Conservation (phyloP, 768 basidiomycete genomes). For the Botryobasidium botryosum region DNA sequence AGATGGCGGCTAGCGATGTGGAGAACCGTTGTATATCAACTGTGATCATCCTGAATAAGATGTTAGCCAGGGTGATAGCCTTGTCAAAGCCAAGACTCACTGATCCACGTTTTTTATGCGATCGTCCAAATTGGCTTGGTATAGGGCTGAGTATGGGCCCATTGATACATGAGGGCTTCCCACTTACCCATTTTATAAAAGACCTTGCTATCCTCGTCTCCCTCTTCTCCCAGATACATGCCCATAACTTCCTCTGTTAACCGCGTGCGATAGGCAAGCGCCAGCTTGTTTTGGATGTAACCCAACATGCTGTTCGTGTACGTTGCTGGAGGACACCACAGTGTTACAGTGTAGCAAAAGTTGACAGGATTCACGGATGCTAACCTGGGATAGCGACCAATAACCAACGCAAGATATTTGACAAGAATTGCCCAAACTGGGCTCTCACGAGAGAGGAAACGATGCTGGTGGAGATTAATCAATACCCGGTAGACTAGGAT, state of each 20-base stretch:
- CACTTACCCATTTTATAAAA: conserved; percentile 81
- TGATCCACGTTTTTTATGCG: conserved; percentile 93
- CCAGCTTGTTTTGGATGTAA: conserved; percentile 85
- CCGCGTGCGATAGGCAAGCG: conserved; percentile 74
- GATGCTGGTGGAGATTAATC: conserved; percentile 36
- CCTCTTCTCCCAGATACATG: conserved; percentile 64
- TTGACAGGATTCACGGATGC: not conserved
- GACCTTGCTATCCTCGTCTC: conserved; percentile 57
- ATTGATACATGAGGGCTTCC: not conserved
- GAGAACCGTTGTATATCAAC: conserved; percentile 93
- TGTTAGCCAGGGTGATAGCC: not conserved
- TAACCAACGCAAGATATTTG: conserved; percentile 80
- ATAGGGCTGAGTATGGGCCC: too few species aligned
- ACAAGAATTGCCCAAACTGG: conserved; percentile 56
- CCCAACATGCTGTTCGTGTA: conserved; percentile 88
- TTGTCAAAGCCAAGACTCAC: conserved; percentile 24
- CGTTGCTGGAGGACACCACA: conserved; percentile 35
- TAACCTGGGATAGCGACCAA: conserved; percentile 61
- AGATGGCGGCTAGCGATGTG: conserved; percentile 78
- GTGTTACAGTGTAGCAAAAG: not conserved
- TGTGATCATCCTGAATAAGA: conserved; percentile 63
- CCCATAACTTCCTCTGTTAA: conserved; percentile 69
- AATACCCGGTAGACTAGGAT: too few species aligned
- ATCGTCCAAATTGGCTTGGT: conserved; percentile 82
- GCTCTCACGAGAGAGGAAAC: conserved; percentile 90